Evolutionary conservation across 495 filamentous ascomycete species (phyloP).

Genomic region (Penicillium bovifimosum): DNA sequence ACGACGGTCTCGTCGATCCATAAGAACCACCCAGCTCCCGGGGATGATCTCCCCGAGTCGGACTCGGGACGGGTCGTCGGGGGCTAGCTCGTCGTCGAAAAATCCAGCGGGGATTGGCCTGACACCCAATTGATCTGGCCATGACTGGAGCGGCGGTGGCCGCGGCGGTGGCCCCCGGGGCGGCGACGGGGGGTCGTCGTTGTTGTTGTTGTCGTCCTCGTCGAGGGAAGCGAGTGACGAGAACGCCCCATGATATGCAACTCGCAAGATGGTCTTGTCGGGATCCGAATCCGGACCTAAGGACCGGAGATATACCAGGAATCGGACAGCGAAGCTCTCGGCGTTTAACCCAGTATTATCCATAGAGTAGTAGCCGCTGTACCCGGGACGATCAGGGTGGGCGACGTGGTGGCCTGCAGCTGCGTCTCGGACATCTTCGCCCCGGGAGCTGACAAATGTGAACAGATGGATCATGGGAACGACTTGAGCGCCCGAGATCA

Average conservation of each 20-base stretch:
- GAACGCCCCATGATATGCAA: conserved; percentile 5
- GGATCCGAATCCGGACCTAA: conserved; percentile 1
- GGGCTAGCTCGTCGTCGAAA: not conserved
- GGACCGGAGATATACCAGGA: conserved; percentile 14
- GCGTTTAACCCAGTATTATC: conserved; percentile 4
- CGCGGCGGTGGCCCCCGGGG: too few species aligned
- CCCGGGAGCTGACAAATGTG: conserved; percentile 7
- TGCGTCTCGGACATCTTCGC: conserved; percentile 3
- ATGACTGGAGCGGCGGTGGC: not conserved
- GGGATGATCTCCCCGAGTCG: conserved; percentile 11
- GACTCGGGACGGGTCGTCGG: conserved; percentile 3
- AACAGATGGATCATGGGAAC: conserved; percentile 10
- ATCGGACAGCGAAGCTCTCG: conserved; percentile 12
- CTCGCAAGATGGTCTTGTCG: conserved; percentile 18
- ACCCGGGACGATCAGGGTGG: not conserved
- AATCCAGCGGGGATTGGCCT: conserved; percentile 11
- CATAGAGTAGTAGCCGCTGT: conserved; percentile 11
- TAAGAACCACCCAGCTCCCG: conserved; percentile 14
- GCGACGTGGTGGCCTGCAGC: conserved; percentile 2
- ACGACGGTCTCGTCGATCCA: conserved; percentile 2
- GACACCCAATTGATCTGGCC: not conserved
- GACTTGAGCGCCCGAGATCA: not conserved
- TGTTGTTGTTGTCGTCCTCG: not conserved
- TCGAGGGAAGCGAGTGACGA: conserved; percentile 4
- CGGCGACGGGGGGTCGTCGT: not conserved